Evolutionary conservation across 352 stramenopile genomes (phyloP).

Genomic region (Pythium folliculosum): DNA sequence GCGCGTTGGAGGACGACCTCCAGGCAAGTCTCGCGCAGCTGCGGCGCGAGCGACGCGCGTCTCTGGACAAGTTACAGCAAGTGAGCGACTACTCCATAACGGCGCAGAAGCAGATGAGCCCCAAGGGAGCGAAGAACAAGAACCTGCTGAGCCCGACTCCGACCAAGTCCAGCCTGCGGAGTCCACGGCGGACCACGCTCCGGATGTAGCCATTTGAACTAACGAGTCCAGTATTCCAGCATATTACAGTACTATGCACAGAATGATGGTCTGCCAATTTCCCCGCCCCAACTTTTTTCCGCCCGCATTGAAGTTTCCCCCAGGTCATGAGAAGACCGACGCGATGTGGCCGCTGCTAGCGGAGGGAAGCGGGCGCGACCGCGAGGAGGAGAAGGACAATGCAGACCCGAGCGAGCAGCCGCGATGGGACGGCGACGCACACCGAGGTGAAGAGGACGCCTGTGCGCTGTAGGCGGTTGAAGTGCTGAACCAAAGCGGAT

Average conservation of each 20-base stretch:
- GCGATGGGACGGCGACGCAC: neutral
- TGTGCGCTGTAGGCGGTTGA: neutral
- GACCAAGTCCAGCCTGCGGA: neutral
- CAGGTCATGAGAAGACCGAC: neutral
- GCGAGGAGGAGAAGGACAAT: neutral
- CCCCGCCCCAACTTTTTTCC: neutral
- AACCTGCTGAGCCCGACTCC: constrained; percentile 4
- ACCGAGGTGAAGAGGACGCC: constrained; percentile 8
- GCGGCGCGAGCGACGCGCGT: constrained; percentile 41
- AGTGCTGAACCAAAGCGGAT: neutral
- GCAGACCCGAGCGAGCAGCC: neutral
- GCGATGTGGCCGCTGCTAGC: constrained; percentile 26
- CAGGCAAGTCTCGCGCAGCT: constrained; percentile 56
- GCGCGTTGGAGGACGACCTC: constrained; percentile 65
- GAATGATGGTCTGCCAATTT: constrained; percentile 24
- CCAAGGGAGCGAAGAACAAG: constrained; percentile 17
- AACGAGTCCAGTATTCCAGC: constrained; percentile 4
- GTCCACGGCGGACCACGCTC: constrained; percentile 12
- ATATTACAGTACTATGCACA: constrained; percentile 10
- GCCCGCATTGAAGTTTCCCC: constrained; percentile 17
- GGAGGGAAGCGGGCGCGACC: neutral
- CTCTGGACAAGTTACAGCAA: constrained; percentile 57
- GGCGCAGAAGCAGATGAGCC: constrained; percentile 22
- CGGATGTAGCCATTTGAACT: constrained; percentile 6
- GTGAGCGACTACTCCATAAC: constrained; percentile 50